These are phyloP conservation scores for Nymphaea thermarum DNA, from an alignment of 164 flowering plant genomes.

Conservation along the genomic window DNA sequence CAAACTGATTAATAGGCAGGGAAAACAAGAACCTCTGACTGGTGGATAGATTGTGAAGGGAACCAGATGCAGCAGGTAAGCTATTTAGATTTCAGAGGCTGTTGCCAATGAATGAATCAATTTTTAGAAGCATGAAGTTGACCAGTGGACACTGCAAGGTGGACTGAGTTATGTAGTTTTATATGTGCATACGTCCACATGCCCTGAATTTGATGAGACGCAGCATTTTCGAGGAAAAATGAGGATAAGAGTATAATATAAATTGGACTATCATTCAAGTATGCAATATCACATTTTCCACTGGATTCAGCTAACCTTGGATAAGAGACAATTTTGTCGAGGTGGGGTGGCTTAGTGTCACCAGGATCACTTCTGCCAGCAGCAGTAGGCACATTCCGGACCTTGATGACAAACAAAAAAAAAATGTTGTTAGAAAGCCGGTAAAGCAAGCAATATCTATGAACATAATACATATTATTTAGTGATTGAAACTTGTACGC, in stretches of 20 bases:
- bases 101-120: no score
- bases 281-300: background rate
- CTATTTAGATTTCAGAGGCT: no score
- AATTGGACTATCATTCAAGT: background rate
- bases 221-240: background rate
- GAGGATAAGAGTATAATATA: background rate
- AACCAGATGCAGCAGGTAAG: no score
- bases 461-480: background rate
- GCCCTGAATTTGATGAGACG: no score
- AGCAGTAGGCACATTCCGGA: background rate
- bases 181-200: no score
- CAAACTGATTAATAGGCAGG: no score
- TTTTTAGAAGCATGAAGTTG: no score
- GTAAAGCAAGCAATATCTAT: background rate
- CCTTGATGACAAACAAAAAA: background rate
- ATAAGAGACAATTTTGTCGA: background rate
- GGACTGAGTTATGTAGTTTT: no score
- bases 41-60: no score
- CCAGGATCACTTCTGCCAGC: background rate
- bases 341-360: background rate
- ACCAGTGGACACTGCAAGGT: no score
- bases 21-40: no score
- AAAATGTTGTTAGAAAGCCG: background rate
- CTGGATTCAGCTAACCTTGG: background rate
- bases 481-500: no score